A percentile compares a stretch with the other conserved stretches of the same genome.
phyloP scores from a whole-genome alignment of 257 asterid genomes.

The Voacanga thouarsii region DNA sequence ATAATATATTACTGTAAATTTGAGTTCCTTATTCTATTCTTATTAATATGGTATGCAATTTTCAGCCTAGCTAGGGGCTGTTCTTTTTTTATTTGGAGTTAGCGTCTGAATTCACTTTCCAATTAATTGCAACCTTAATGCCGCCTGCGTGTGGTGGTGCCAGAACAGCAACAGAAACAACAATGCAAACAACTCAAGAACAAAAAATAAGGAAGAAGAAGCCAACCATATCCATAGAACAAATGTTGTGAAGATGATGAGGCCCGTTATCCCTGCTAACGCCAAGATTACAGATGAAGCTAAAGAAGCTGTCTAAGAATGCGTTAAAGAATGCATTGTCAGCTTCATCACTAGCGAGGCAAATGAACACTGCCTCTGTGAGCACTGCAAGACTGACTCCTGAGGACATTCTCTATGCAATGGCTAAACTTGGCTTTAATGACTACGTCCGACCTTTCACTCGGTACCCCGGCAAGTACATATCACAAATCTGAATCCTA shows the following conservation, averaged over 20 bases:
- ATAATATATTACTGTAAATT: too few relatives aligned
- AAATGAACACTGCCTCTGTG: constrained; percentile 22
- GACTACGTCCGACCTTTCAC: constrained; percentile 24
- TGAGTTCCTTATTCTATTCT: too few relatives aligned
- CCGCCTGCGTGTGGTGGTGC: too few relatives aligned
- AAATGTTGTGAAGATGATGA: constrained; percentile 26
- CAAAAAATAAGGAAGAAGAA: background rate
- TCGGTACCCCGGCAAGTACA: constrained; percentile 13
- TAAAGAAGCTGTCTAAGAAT: constrained; percentile 30
- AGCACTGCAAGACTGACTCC: constrained; percentile 27
- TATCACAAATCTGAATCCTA: too few relatives aligned
- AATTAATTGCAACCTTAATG: too few relatives aligned
- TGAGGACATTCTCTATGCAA: constrained; percentile 32
- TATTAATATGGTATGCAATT: too few relatives aligned
- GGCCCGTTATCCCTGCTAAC: constrained; percentile 23
- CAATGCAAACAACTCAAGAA: too few relatives aligned
- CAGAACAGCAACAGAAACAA: background rate
- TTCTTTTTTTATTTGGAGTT: too few relatives aligned
- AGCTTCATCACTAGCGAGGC: constrained; percentile 36
- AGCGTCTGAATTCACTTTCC: too few relatives aligned
- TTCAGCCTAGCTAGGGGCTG: too few relatives aligned
- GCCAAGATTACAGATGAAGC: constrained; percentile 33
- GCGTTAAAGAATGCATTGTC: constrained; percentile 30
- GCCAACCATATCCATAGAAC: constrained; percentile 26
- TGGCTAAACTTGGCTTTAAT: constrained; percentile 24